phyloP scores from a whole-genome alignment of 208 protist species.

The Plasmodiophora brassicae region DNA sequence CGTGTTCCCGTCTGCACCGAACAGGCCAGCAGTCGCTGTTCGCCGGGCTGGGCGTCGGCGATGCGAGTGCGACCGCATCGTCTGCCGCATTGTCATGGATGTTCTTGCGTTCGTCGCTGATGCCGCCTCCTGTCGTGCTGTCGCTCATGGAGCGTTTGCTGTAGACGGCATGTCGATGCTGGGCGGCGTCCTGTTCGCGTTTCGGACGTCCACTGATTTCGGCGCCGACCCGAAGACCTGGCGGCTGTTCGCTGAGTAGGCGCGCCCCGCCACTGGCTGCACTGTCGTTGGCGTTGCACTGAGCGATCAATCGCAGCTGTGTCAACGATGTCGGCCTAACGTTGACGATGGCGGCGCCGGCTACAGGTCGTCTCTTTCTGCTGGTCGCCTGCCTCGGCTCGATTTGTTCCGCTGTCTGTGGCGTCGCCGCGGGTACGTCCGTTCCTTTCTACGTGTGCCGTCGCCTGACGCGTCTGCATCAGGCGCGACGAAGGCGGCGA shows the following conservation, averaged over 20 bases:
- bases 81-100: conserved; percentile 24
- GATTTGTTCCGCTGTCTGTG: neutral
- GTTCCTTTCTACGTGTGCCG: no score
- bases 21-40: conserved; percentile 8
- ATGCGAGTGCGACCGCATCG: neutral
- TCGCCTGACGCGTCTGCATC: no score
- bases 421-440: no score
- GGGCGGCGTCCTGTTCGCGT: neutral
- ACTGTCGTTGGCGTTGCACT: no score
- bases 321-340: conserved; percentile 14
- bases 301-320: no score
- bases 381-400: neutral
- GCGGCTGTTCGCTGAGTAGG: conserved; percentile 3
- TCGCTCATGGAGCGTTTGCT: neutral
- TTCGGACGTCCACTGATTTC: neutral
- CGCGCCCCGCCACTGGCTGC: no score
- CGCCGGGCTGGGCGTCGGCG: neutral
- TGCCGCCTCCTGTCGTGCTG: neutral
- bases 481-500: neutral
- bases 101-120: neutral
- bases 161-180: neutral
- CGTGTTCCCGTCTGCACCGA: neutral
- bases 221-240: neutral
- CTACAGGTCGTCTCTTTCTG: neutral
- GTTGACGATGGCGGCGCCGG: neutral